Evolutionary conservation across 148 eudicot genomes (phyloP).

Genomic region (Hydrangea macrophylla): DNA sequence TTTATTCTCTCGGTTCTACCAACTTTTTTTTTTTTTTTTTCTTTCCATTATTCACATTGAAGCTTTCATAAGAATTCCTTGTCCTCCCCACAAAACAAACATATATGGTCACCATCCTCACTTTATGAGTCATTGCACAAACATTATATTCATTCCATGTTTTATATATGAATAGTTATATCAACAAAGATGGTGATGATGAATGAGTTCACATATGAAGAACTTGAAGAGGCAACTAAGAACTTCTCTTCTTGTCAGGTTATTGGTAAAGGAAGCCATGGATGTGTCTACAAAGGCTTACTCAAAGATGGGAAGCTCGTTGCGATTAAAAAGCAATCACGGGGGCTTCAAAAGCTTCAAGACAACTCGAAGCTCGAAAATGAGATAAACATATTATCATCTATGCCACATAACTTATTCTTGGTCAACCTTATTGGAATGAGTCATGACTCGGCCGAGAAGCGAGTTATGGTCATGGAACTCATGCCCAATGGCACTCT

Average conservation of each 20-base stretch:
- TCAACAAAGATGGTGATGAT: background rate
- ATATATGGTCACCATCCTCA: background rate
- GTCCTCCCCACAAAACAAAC: background rate
- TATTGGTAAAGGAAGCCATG: slow-evolving; percentile 85
- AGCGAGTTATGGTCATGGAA: slow-evolving; percentile 54
- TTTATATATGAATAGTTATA: background rate
- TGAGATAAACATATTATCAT: slow-evolving; percentile 45
- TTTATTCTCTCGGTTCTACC: slow-evolving; percentile 17
- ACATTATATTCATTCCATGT: no score
- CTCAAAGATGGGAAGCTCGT: slow-evolving; percentile 43
- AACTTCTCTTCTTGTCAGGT: slow-evolving; percentile 51
- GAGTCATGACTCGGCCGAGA: slow-evolving; percentile 22
- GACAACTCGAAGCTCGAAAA: slow-evolving; percentile 69
- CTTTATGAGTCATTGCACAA: background rate
- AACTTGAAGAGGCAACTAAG: slow-evolving; percentile 57
- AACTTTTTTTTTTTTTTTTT: background rate
- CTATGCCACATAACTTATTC: slow-evolving; percentile 31
- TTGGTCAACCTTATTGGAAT: slow-evolving; percentile 50
- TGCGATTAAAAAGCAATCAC: slow-evolving; percentile 59
- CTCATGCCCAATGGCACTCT: slow-evolving; percentile 68
- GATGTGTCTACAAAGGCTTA: slow-evolving; percentile 62
- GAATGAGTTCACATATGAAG: slow-evolving; percentile 49
- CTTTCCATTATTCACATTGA: background rate
- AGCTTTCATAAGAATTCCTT: background rate
- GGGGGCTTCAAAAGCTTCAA: slow-evolving; percentile 45